Conservation (phyloP, 257 asterid species). For the Coffea canephora region DNA sequence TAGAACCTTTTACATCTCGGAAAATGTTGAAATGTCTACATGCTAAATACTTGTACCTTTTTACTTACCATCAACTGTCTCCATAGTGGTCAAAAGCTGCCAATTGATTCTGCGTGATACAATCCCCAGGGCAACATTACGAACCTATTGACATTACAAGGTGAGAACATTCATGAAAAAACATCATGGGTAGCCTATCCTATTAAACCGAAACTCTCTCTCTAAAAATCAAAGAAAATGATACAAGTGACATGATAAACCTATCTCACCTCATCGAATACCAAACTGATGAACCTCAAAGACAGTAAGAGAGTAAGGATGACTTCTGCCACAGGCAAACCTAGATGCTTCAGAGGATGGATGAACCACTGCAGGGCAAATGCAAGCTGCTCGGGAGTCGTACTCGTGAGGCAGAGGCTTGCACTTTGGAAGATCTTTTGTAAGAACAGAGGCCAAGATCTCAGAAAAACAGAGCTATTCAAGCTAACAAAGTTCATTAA, state of each 20-base stretch:
- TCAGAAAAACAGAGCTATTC: conserved; percentile 17
- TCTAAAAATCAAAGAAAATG: not conserved
- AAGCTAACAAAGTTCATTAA: conserved; percentile 2
- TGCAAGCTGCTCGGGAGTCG: conserved; percentile 95
- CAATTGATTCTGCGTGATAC: conserved; percentile 92
- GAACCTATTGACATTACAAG: conserved; percentile 50
- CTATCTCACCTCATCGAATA: conserved; percentile 85
- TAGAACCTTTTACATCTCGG: not conserved
- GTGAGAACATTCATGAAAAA: not conserved
- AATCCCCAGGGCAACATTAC: conserved; percentile 88
- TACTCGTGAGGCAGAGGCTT: conserved; percentile 89
- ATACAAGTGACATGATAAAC: not conserved
- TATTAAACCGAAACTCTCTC: not conserved
- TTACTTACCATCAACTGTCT: conserved; percentile 75
- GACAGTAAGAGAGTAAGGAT: conserved; percentile 89
- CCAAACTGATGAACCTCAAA: conserved; percentile 81
- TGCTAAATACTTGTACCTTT: conserved; percentile 12
- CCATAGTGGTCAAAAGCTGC: conserved; percentile 78
- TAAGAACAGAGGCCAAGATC: conserved; percentile 20
- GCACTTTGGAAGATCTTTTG: conserved; percentile 95
- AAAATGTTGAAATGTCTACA: not conserved
- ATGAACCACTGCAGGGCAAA: conserved; percentile 89
- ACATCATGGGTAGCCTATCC: not conserved
- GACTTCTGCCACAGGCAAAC: conserved; percentile 88
- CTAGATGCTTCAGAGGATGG: conserved; percentile 58